These are phyloP conservation scores for Talaromyces sp. DNA, from an alignment of 2,329 filamentous ascomycete species.

Conservation along the genomic window DNA sequence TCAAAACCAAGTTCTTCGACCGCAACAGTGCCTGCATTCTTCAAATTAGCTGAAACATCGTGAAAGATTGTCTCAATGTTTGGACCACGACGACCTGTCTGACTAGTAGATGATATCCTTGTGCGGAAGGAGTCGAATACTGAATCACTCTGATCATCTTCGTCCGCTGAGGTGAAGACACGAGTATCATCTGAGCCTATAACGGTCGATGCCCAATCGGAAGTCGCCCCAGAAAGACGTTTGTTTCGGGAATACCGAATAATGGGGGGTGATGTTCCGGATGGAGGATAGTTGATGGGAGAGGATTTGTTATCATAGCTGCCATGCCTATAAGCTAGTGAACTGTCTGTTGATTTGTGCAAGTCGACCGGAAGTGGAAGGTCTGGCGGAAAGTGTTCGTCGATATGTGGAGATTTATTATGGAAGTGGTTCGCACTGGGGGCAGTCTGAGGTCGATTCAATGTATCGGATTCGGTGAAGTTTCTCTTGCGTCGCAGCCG, in stretches of 20 bases:
- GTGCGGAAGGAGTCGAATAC: conserved; percentile 64
- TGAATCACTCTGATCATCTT: conserved; percentile 63
- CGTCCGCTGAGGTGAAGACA: conserved; percentile 57
- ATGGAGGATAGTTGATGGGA: conserved; percentile 14
- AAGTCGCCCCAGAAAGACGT: conserved; percentile 56
- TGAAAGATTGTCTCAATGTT: conserved; percentile 65
- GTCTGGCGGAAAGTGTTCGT: background rate
- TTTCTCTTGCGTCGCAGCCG: conserved; percentile 36
- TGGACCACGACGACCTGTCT: conserved; percentile 54
- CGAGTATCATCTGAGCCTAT: conserved; percentile 62
- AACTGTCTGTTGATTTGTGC: conserved; percentile 6
- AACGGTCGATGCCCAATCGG: conserved; percentile 59
- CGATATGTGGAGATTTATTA: background rate
- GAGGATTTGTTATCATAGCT: conserved; percentile 10
- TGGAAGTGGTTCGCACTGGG: conserved; percentile 27
- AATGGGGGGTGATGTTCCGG: conserved; percentile 25
- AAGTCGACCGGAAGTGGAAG: conserved; percentile 1
- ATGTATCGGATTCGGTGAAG: conserved; percentile 42
- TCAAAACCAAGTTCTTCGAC: conserved; percentile 52
- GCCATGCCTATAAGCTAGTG: conserved; percentile 2
- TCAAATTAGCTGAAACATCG: conserved; percentile 44
- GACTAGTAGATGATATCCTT: conserved; percentile 54
- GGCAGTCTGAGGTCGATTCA: conserved; percentile 36
- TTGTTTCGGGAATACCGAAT: conserved; percentile 43
- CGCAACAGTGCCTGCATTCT: conserved; percentile 44